Conservation (phyloP, 2,329 filamentous ascomycete species). For the Metarhizium humberi region DNA sequence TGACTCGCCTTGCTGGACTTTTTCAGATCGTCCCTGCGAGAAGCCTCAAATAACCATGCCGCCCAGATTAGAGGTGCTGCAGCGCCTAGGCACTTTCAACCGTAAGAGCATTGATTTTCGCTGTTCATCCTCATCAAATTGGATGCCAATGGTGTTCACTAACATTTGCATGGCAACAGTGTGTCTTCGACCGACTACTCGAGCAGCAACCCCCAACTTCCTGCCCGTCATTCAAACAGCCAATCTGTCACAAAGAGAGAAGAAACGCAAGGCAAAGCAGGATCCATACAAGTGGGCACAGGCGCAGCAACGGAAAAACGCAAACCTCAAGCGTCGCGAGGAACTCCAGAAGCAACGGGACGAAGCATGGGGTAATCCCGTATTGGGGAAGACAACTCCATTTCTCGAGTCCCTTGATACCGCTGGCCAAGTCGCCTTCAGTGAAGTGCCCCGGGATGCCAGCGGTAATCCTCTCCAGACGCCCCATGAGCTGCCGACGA, state of each 20-base stretch:
- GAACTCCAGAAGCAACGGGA: constrained; percentile 58
- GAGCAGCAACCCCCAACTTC: constrained; percentile 36
- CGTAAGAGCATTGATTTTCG: constrained; percentile 35
- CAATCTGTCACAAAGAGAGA: constrained; percentile 51
- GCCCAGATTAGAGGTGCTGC: constrained; percentile 53
- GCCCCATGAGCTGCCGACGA: constrained; percentile 34
- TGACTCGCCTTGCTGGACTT: neutral
- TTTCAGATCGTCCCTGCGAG: neutral
- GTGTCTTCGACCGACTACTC: constrained; percentile 47
- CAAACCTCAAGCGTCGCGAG: constrained; percentile 67
- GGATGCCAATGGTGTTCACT: constrained; percentile 4
- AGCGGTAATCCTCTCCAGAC: constrained; percentile 31
- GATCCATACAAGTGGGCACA: constrained; percentile 80
- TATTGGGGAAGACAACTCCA: constrained; percentile 69
- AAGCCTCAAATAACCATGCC: constrained; percentile 42
- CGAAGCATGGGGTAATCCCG: constrained; percentile 61
- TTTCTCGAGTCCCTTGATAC: constrained; percentile 77
- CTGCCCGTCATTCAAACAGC: constrained; percentile 57
- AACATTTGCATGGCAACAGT: constrained; percentile 30
- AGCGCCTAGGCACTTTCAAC: constrained; percentile 49
- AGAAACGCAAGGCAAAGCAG: constrained; percentile 56
- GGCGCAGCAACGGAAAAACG: constrained; percentile 72
- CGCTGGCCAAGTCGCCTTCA: constrained; percentile 38
- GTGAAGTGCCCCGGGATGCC: constrained; percentile 27
- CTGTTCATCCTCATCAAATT: neutral